Evolutionary conservation across 2,329 filamentous ascomycete genomes (phyloP).

Genomic region (Sphaerulina vaccinii): DNA sequence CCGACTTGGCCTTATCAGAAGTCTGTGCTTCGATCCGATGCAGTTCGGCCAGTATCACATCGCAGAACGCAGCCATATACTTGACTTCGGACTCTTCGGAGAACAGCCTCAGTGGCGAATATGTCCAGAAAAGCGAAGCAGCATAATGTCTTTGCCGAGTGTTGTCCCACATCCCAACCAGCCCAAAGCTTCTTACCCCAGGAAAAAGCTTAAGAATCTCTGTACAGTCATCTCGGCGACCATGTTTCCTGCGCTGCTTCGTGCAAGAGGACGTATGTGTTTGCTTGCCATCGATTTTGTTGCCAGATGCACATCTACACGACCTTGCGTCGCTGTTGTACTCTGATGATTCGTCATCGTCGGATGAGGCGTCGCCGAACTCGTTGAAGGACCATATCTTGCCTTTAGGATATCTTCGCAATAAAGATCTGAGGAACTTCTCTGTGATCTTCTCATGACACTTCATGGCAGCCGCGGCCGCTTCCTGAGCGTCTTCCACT

Average conservation of each 20-base stretch:
- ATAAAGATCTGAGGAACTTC: slow-evolving; percentile 26
- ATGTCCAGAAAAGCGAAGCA: slow-evolving; percentile 46
- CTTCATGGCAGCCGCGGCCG: slow-evolving; percentile 10
- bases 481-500: slow-evolving; percentile 5
- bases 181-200: slow-evolving; percentile 48
- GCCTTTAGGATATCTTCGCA: slow-evolving; percentile 37
- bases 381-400: slow-evolving; percentile 39
- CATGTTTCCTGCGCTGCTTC: slow-evolving; percentile 27
- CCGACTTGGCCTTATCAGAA: slow-evolving; percentile 51
- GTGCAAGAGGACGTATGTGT: slow-evolving; percentile 18
- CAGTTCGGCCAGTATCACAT: slow-evolving; percentile 45
- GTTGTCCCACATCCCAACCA: slow-evolving; percentile 55
- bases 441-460: slow-evolving; percentile 24
- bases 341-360: slow-evolving; percentile 31
- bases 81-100: slow-evolving; percentile 43
- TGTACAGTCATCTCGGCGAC: slow-evolving; percentile 29
- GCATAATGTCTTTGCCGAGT: slow-evolving; percentile 37
- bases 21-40: slow-evolving; percentile 41
- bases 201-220: slow-evolving; percentile 44
- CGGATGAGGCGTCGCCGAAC: slow-evolving; percentile 30
- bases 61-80: slow-evolving; percentile 43
- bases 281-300: slow-evolving; percentile 7
- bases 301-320: slow-evolving; percentile 8
- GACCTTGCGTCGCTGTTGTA: slow-evolving; percentile 21
- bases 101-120: slow-evolving; percentile 45